phyloP scores from a whole-genome alignment of 768 basidiomycete species.

The Austroboletus festivus region DNA sequence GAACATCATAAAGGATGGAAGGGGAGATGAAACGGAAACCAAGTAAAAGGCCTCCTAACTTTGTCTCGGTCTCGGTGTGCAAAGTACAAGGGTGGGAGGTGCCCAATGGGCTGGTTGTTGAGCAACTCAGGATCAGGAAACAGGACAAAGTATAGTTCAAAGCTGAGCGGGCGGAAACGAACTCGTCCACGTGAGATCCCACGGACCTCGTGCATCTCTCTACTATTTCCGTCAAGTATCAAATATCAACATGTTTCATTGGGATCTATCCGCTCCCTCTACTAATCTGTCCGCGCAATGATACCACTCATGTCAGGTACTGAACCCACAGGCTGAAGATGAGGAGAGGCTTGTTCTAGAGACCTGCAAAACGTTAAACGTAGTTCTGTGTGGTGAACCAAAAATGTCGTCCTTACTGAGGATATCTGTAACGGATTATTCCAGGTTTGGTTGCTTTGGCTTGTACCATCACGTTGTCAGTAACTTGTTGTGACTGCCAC shows the following conservation, averaged over 20 bases:
- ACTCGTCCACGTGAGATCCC: conserved; percentile 26
- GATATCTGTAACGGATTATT: conserved; percentile 65
- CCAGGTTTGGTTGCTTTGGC: conserved; percentile 41
- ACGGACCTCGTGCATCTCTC: conserved; percentile 14
- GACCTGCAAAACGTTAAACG: conserved; percentile 41
- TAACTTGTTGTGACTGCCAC: conserved; percentile 40
- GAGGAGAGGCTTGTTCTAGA: conserved; percentile 59
- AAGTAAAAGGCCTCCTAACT: background rate
- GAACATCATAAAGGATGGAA: conserved; percentile 9
- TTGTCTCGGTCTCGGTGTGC: background rate
- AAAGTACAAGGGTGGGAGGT: background rate
- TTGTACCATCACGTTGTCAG: conserved; percentile 40
- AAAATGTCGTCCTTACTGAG: conserved; percentile 57
- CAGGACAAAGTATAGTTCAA: background rate
- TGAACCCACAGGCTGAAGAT: conserved; percentile 56
- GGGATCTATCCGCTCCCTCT: too few relatives aligned
- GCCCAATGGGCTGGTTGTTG: background rate
- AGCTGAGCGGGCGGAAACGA: conserved; percentile 4
- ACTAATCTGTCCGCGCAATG: conserved; percentile 31
- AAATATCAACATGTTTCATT: too few relatives aligned
- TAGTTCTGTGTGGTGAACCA: too few relatives aligned
- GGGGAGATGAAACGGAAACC: conserved; percentile 6
- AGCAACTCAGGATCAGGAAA: background rate
- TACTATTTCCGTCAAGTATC: too few relatives aligned
- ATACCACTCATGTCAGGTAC: conserved; percentile 35